Evolutionary conservation across 257 asterid genomes (phyloP).

Genomic region (Nicotiana knightiana): DNA sequence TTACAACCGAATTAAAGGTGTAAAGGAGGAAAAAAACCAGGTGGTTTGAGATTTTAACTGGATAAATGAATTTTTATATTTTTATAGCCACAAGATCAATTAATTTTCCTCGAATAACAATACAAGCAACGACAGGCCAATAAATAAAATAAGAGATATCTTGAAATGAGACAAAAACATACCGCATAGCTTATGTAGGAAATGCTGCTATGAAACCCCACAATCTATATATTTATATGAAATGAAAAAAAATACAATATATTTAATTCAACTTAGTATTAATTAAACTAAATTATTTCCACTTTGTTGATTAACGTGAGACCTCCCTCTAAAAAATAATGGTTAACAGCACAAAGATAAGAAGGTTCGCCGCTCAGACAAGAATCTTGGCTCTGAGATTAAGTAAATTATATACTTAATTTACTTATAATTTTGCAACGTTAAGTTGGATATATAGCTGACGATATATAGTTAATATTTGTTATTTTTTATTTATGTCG

Average conservation of each 20-base stretch:
- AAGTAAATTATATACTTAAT: background rate
- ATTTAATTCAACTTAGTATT: background rate
- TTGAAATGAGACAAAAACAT: constrained; percentile 9
- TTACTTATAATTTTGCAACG: background rate
- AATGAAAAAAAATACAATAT: background rate
- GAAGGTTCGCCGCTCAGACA: constrained; percentile 63
- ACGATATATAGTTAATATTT: background rate
- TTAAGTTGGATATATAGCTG: background rate
- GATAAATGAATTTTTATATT: too few species aligned
- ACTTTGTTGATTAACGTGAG: background rate
- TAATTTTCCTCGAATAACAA: background rate
- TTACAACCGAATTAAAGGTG: too few species aligned
- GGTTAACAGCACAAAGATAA: constrained; percentile 29
- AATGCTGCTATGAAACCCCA: background rate
- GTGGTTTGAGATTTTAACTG: too few species aligned
- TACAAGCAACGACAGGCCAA: background rate
- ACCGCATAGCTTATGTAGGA: background rate
- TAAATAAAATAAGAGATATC: background rate
- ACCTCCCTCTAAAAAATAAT: background rate
- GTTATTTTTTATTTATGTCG: background rate
- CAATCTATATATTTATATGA: background rate
- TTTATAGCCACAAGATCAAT: background rate
- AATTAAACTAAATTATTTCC: background rate
- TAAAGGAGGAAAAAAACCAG: too few species aligned
- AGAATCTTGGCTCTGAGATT: constrained; percentile 52